Percentiles rank a stretch among this genome's conserved stretches.
Conservation (phyloP, 129 eudicot species). For the Centaurea solstitialis region DNA sequence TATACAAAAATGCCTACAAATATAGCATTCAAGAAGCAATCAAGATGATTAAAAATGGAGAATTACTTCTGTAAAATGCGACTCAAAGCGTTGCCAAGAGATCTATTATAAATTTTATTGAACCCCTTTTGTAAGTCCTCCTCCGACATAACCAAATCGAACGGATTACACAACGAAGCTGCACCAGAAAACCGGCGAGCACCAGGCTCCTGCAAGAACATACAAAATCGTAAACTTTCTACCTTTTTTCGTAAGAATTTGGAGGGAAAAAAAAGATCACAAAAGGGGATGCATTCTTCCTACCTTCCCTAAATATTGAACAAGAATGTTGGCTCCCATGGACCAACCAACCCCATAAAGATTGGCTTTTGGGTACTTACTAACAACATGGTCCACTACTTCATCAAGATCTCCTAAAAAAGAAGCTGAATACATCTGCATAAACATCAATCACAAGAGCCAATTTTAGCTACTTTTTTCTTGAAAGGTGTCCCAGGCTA, state of each 20-base stretch:
- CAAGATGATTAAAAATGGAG: background rate
- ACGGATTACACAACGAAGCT: conserved; percentile 83
- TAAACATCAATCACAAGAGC: conserved; percentile 1
- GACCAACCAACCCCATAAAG: conserved; percentile 83
- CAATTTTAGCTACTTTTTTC: background rate
- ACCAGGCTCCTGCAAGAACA: conserved; percentile 59
- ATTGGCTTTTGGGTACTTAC: conserved; percentile 65
- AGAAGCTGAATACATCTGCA: conserved; percentile 84
- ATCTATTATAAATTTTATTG: conserved; percentile 62
- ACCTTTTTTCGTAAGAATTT: background rate
- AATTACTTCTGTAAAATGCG: conserved; percentile 66
- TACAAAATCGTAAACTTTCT: background rate
- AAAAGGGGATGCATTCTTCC: background rate
- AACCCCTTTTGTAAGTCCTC: conserved; percentile 73
- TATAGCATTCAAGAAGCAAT: background rate
- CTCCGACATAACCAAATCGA: conserved; percentile 75
- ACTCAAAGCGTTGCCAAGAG: conserved; percentile 69
- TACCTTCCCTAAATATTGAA: conserved; percentile 75
- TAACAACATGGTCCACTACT: conserved; percentile 59
- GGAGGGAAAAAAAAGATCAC: too few species aligned
- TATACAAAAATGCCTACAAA: background rate
- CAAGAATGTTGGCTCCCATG: conserved; percentile 79
- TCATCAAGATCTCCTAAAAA: conserved; percentile 68
- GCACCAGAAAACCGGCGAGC: conserved; percentile 74
- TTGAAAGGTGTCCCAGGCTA: too few species aligned